Base-by-base conservation (phyloP, 768 basidiomycete genomes). In the Chlorophyllum brunneum region DNA sequence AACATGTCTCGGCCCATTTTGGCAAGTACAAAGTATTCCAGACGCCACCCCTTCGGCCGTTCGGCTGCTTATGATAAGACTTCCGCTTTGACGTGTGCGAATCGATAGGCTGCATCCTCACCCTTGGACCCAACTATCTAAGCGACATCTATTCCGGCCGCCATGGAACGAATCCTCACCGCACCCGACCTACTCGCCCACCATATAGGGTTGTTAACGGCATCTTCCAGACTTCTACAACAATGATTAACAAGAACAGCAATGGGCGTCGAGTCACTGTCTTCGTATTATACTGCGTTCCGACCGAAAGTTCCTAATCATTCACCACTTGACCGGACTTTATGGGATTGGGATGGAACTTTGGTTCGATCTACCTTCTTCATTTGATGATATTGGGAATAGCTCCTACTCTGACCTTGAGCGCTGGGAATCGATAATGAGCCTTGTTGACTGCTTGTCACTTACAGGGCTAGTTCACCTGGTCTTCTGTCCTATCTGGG, bases 31-130 rank as follows among this genome's bases (percentile, higher is more conserved):
- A 41, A 52, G 10, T 45, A 15, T 33, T 22, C 24, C 11, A 51
- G 22, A 31, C 31, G 42, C 30, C 41, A 37, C 34, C 26, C 18
- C 30, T 30, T 16, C 16, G 38, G 18, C 42, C 23, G n/a, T 52
- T 34, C 33, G 42, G 34, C 42, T 13, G 41, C 18, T 36, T n/a
- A 20, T 43, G 31, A 34, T 51, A 52, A 41, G 38, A 49, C 48
- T 31, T 29, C 43, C 26, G 8, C 15, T 10, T 16, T 37, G 16
- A 23, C 36, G 36, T 20, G 27, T 29, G 48, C 10, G 23, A 38
- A 40, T 36, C 30, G 45, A 47, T n/a, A 34, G 45, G 38, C 26
- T 31, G 38, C 27, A 30, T 49, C 37, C 18, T 10, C 38, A 49
- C 3, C 15, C 27, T 30, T 29, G 27, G 26, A 50, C 15, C 10